Base-by-base conservation (phyloP, 1,284 basidiomycete genomes). In the Afroboletus lepidellus region DNA sequence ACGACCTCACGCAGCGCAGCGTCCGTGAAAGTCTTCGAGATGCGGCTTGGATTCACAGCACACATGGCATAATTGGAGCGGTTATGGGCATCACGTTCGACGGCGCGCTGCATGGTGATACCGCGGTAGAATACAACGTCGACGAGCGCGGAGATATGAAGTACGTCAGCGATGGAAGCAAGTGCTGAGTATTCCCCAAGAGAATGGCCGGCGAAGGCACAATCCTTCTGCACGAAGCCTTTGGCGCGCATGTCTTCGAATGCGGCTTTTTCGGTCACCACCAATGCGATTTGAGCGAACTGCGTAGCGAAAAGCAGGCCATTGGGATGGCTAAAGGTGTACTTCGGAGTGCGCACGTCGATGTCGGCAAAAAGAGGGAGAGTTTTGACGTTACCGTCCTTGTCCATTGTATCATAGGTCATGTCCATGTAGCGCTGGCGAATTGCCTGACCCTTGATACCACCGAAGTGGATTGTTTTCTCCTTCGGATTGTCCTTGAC, bases 111-210 rank as follows among this genome's bases (percentile, higher is more conserved):
- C 96, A 99, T 99, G 46, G 96, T 99, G 66, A 99, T 96, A 69
- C 96, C 96, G 72, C 97, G 93, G 74, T 98, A 98, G 82, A 99
- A 98, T 39, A 99, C 96, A 66, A 99, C 92, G 63, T 98, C 95
- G 62, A 96, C 93, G 46, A 99, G 85, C n/a, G 93, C 85, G 29
- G 95, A 92, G 67, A 98, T 94, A 41, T 93, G 89, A 41, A 99
- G 84, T 42, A 98, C 92, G 70, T 94, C 94, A 41, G 96, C 96
- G 59, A 98, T 95, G 15, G 95, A 95, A 1, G 97, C 96, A 12
- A 99, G 82, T 13, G 96, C 94, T 46, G 96, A 98, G 72, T 99
- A 99, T 74, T 99, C 96, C 62, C 96, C 96, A 42, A 99, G 83
- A 37, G 95, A 98, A 78, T 98, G 97, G 60, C 97, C 96, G 16